Conservation (phyloP, 1,284 basidiomycete genomes). For the Leccinum pachyderme region DNA sequence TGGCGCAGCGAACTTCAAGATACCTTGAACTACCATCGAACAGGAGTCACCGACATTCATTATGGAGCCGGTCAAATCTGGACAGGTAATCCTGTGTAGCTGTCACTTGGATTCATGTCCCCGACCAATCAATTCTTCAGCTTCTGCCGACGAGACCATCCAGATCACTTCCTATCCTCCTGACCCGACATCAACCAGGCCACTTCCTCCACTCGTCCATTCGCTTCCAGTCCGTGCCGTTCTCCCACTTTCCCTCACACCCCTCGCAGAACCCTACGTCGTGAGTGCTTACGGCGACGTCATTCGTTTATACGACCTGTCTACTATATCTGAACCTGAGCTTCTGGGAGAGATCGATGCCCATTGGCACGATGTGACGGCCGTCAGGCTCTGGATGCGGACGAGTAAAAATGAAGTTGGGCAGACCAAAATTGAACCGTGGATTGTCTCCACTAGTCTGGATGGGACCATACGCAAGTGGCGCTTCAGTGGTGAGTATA, state of each 20-base stretch:
- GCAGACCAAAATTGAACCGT: constrained; percentile 56
- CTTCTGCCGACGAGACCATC: constrained; percentile 84
- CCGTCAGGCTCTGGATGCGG: constrained; percentile 69
- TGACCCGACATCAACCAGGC: constrained; percentile 23
- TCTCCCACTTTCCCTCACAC: constrained; percentile 63
- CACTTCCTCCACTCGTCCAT: constrained; percentile 58
- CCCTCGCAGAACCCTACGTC: constrained; percentile 64
- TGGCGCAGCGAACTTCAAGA: constrained; percentile 57
- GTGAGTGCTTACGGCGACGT: constrained; percentile 82
- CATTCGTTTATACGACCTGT: constrained; percentile 72
- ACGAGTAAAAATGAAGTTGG: constrained; percentile 43
- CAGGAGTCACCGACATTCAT: constrained; percentile 73
- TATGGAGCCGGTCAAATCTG: constrained; percentile 71
- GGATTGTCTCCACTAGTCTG: constrained; percentile 79
- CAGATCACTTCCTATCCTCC: constrained; percentile 49
- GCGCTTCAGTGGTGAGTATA: constrained; percentile 63
- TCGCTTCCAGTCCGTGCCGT: constrained; percentile 69
- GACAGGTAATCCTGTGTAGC: constrained; percentile 60
- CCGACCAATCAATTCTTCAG: constrained; percentile 40
- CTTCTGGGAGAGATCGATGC: constrained; percentile 70
- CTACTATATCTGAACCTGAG: constrained; percentile 60
- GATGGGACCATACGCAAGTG: constrained; percentile 86
- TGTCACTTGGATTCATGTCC: neutral
- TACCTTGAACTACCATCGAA: constrained; percentile 71
- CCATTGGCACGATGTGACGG: constrained; percentile 85